Base-by-base conservation (phyloP, 768 basidiomycete species). In the Gyrodon lividus region DNA sequence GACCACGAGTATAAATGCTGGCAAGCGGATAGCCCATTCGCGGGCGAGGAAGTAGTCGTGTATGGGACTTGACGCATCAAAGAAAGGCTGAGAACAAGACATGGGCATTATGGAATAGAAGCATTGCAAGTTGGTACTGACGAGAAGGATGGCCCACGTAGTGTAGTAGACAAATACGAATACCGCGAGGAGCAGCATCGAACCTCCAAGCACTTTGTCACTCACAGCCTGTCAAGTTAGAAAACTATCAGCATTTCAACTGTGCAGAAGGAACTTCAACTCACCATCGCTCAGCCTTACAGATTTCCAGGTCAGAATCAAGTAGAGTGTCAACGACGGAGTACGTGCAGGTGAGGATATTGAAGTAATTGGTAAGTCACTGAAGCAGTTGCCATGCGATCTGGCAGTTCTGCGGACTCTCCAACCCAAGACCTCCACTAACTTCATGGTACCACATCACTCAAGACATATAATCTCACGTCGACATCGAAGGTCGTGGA, bases 1-100 rank as follows among this genome's bases (percentile, higher is more conserved):
- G 8, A 88, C 63, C 5, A 94, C 77, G 7, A 98, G 80, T 44
- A 95, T 72, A 67, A 92, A 80, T 2, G 89, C 87, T 34, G 95
- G 94, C 41, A 98, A 67, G 17, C 89, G 82, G 44, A 98, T 76
- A 9, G 92, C 95, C 92, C 94, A 98, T 74, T 97, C 92, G 43
- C 95, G 77, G 5, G 89, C 66, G 0, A 92, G 96, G 67, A 98
- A 98, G 70, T 81, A 84, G 38, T 63, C 58, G 56, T 94, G 91
- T 26, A 96, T 74, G 17, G 84, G 80, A 60, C 83, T 92, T 3
- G 82, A 77, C 2, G 76, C 55, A 51, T 90, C 85, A 55, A 97
- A 83, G 75, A 97, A 92, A 6, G 95, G 95, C 85, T 86, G 48
- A 35, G 52, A n/a, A 51, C 5, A 40, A 54, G 54, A 49, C 35